Conservation (phyloP, 1,284 basidiomycete species). For the Tylopilus sp. region DNA sequence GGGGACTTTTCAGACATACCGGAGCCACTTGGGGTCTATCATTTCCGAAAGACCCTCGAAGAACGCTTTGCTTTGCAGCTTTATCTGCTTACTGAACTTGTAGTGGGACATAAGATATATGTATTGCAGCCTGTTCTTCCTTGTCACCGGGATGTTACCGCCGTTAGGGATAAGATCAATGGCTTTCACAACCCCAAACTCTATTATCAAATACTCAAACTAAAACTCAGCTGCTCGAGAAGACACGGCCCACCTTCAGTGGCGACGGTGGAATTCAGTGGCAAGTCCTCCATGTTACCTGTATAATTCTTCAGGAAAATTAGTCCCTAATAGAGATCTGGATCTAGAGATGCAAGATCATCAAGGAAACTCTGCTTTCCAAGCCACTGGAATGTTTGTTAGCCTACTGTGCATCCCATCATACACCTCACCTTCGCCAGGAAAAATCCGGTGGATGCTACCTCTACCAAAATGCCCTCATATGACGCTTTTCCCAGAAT, state of each 20-base stretch:
- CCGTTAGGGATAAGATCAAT: slow-evolving; percentile 90
- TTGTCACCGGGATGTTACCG: slow-evolving; percentile 88
- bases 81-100: slow-evolving; percentile 91
- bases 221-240: background rate
- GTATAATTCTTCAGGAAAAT: slow-evolving; percentile 94
- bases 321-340: slow-evolving; percentile 92
- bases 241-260: slow-evolving; percentile 72
- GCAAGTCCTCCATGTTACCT: slow-evolving; percentile 91
- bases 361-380: slow-evolving; percentile 91
- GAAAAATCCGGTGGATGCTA: slow-evolving; percentile 97
- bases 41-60: slow-evolving; percentile 91
- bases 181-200: slow-evolving; percentile 87
- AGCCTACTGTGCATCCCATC: background rate
- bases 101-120: slow-evolving; percentile 94
- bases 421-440: slow-evolving; percentile 75
- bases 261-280: slow-evolving; percentile 91
- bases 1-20: slow-evolving; percentile 52
- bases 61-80: slow-evolving; percentile 86
- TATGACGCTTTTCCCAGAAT: slow-evolving; percentile 97
- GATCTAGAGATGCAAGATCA: slow-evolving; percentile 92
- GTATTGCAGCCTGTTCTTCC: slow-evolving; percentile 91
- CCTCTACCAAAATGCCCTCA: slow-evolving; percentile 96
- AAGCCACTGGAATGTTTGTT: slow-evolving; percentile 73
- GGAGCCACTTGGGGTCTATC: slow-evolving; percentile 90
- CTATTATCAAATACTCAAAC: slow-evolving; percentile 50